These are phyloP conservation scores for Fusarium begoniae DNA, from an alignment of 2,329 filamentous ascomycete genomes.

Conservation along the genomic window DNA sequence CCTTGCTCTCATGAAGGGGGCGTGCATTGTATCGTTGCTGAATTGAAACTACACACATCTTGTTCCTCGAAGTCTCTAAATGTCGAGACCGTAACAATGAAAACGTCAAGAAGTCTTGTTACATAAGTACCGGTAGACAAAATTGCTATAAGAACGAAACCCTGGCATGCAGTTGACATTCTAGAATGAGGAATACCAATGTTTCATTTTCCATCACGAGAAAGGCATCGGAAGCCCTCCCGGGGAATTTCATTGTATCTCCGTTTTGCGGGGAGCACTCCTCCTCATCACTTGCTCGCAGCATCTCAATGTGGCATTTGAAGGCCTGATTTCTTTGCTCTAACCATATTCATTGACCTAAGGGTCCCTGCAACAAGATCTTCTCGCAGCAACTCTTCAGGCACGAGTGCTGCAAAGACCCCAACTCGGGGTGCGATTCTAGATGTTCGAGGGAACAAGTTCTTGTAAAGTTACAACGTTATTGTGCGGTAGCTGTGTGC, in stretches of 20 bases:
- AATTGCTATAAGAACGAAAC: background rate
- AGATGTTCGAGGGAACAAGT: slow-evolving; percentile 32
- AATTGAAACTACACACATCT: background rate
- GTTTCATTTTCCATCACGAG: background rate
- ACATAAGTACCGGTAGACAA: background rate
- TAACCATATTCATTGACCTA: slow-evolving; percentile 41
- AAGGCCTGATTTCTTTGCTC: slow-evolving; percentile 16
- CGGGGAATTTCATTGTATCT: slow-evolving; percentile 16
- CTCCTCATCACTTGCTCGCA: slow-evolving; percentile 27
- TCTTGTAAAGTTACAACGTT: slow-evolving; percentile 36
- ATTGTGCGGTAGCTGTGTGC: slow-evolving; percentile 16
- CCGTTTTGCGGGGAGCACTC: slow-evolving; percentile 32
- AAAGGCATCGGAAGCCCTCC: slow-evolving; percentile 11
- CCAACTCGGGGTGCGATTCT: slow-evolving; percentile 33
- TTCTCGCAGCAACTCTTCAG: slow-evolving; percentile 26
- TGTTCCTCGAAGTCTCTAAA: background rate
- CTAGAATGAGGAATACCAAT: background rate
- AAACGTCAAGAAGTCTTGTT: background rate
- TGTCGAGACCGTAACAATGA: background rate
- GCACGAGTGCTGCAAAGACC: slow-evolving; percentile 34
- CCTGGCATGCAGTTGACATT: background rate
- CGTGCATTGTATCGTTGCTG: background rate
- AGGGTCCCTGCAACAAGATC: slow-evolving; percentile 19
- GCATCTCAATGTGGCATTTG: slow-evolving; percentile 4
- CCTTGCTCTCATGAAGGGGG: background rate